A percentile compares a stretch with the other conserved stretches of the same genome.
These are phyloP conservation scores for Cyclotella kingstonii DNA, from an alignment of 108 stramenopile genomes.

Conservation along the genomic window DNA sequence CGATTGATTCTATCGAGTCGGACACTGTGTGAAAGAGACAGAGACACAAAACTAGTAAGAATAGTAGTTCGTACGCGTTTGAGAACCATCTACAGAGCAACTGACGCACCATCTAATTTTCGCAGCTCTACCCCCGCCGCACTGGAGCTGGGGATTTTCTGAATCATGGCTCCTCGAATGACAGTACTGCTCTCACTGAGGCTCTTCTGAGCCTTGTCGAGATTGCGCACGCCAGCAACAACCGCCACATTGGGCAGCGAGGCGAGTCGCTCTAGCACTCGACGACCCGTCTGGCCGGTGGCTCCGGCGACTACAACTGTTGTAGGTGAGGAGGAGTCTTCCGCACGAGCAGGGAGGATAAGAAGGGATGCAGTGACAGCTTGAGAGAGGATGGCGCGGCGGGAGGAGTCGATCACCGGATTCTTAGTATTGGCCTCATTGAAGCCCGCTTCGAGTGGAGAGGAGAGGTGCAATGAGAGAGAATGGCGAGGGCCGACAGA, in stretches of 20 bases:
- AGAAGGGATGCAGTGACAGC: constrained; percentile 15
- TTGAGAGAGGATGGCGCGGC: constrained; percentile 31
- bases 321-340: background rate
- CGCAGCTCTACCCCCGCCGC: constrained; percentile 48
- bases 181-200: constrained; percentile 61
- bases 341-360: background rate
- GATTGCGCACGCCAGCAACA: constrained; percentile 74
- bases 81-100: background rate
- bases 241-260: constrained; percentile 28
- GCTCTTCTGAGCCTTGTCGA: constrained; percentile 62
- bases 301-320: constrained; percentile 78
- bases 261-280: constrained; percentile 69
- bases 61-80: background rate
- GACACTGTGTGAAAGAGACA: too few species aligned
- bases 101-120: constrained; percentile 47
- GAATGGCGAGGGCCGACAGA: background rate
- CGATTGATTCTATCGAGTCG: constrained; percentile 53
- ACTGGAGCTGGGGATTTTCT: constrained; percentile 56
- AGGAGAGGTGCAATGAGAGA: background rate
- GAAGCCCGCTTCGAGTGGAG: background rate
- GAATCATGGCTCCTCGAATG: constrained; percentile 76
- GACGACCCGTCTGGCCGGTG: constrained; percentile 81
- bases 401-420: constrained; percentile 6
- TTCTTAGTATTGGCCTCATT: background rate
- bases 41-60: background rate